phyloP scores from a whole-genome alignment of 192 early-diverging fungal species.

The Umbelopsis isabellina region DNA sequence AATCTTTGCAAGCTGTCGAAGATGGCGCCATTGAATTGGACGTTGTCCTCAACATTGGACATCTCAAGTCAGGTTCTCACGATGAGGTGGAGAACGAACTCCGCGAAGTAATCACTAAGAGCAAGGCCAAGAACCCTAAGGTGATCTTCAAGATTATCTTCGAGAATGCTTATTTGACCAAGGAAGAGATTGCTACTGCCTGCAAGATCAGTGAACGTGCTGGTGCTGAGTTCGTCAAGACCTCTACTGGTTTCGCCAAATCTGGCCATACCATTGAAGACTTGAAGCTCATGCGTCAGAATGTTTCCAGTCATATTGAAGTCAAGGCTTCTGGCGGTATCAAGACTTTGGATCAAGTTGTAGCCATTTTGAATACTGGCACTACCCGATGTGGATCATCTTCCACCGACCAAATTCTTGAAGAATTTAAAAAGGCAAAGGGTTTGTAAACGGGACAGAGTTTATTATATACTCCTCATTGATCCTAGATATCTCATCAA shows the following conservation, averaged over 20 bases:
- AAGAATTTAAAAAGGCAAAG: conserved; percentile 46
- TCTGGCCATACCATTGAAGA: conserved; percentile 56
- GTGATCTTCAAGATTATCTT: conserved; percentile 64
- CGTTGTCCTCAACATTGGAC: conserved; percentile 62
- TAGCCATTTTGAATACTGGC: conserved; percentile 54
- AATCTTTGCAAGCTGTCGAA: conserved; percentile 53
- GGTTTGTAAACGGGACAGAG: neutral
- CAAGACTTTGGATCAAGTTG: conserved; percentile 56
- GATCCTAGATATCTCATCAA: neutral
- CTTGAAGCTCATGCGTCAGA: conserved; percentile 53
- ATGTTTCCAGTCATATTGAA: conserved; percentile 40
- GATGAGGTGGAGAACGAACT: conserved; percentile 53
- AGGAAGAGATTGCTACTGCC: conserved; percentile 53
- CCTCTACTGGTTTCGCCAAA: conserved; percentile 61
- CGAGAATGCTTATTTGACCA: conserved; percentile 60
- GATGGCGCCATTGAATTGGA: conserved; percentile 66
- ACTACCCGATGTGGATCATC: conserved; percentile 61
- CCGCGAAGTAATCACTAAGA: conserved; percentile 36
- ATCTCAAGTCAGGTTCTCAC: conserved; percentile 48
- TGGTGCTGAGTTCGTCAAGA: conserved; percentile 66
- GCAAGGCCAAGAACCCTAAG: conserved; percentile 42
- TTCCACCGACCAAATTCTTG: conserved; percentile 55
- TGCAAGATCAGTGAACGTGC: conserved; percentile 48
- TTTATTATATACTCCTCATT: neutral
- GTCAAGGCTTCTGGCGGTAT: conserved; percentile 68